A percentile compares a stretch with the other conserved stretches of the same genome.
phyloP scores from a whole-genome alignment of 2,329 filamentous ascomycete genomes.

The Emmonsia crescens region DNA sequence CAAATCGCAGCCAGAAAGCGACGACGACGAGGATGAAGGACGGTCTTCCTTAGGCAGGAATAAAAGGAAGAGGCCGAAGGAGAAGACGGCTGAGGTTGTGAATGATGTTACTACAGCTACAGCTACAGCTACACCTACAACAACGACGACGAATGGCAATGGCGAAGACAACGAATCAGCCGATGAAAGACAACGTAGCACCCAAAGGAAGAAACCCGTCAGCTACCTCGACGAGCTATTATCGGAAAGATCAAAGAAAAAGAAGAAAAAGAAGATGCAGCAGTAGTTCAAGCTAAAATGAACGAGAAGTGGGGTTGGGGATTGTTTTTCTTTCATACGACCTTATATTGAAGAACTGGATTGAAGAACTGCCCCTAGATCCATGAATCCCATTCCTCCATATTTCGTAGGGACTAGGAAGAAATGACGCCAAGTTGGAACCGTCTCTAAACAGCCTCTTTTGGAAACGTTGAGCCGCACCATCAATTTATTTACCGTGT shows the following conservation, averaged over 20 bases:
- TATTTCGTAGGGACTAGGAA: too few species aligned
- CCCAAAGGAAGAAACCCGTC: slow-evolving; percentile 28
- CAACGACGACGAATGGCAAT: neutral
- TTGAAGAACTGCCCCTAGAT: too few species aligned
- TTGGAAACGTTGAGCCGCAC: too few species aligned
- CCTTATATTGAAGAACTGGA: too few species aligned
- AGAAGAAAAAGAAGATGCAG: slow-evolving; percentile 22
- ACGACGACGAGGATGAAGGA: slow-evolving; percentile 34
- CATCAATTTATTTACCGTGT: too few species aligned
- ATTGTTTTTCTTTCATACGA: too few species aligned
- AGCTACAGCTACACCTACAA: neutral
- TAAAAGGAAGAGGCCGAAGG: slow-evolving; percentile 17
- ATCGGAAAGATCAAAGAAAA: slow-evolving; percentile 39
- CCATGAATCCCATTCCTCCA: too few species aligned
- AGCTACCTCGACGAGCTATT: slow-evolving; percentile 47
- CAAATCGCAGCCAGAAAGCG: slow-evolving; percentile 14
- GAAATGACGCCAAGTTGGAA: too few species aligned
- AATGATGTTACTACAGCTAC: neutral
- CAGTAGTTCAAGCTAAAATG: neutral
- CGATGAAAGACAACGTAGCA: slow-evolving; percentile 13
- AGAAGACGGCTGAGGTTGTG: neutral
- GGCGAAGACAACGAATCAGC: slow-evolving; percentile 9
- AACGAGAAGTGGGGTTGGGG: neutral
- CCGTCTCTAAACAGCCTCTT: too few species aligned
- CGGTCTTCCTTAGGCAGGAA: slow-evolving; percentile 29